Base-by-base conservation (phyloP, 148 eudicot genomes). In the Simmondsia chinensis region DNA sequence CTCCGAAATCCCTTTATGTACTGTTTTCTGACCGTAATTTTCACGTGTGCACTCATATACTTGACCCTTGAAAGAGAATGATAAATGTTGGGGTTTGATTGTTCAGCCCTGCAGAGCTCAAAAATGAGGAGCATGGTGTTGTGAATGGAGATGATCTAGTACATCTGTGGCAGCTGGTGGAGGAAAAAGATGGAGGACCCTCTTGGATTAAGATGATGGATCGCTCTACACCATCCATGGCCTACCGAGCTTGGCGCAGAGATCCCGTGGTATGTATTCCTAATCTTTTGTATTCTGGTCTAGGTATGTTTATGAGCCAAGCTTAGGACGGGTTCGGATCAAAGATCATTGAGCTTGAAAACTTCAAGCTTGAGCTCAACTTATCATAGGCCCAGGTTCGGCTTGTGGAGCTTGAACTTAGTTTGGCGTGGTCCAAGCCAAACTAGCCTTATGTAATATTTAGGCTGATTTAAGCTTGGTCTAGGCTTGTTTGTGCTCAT, bases 121-220 rank as follows among this genome's bases (percentile, higher is more conserved):
- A 67, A 44, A 64, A 65, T 47, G 73, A 60, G 22, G 78, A 70
- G 20, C 16, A 13, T 43, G 27, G 30, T 32, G 54, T 25, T 33
- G 79, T 85, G 32, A 61, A 62, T 9, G 63, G 69, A 6, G 74
- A 64, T 15, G 99, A 93, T 73, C 53, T 93, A 27, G 50, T 53
- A 30, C 72, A 86, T 62, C 51, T 93, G 13, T 59, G 64, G 45
- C 73, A 70, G 57, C 73, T 86, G 45, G 89, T 80, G 10, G 94
- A 82, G 61, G 87, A 66, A 59, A 82, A 55, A 61, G 96, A 93
- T 69, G 99, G 87, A 23, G 99, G 99, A 20, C 77, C 82, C 9
- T 63, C 87, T 61, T 93, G 99, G 99, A 86, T 75, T 15, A 89
- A 68, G 47, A 55, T 86, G 78, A 93, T 86, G 96, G 94, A 93